Conservation (phyloP, 805 yeast genomes). For the Barnettozyma populi region DNA sequence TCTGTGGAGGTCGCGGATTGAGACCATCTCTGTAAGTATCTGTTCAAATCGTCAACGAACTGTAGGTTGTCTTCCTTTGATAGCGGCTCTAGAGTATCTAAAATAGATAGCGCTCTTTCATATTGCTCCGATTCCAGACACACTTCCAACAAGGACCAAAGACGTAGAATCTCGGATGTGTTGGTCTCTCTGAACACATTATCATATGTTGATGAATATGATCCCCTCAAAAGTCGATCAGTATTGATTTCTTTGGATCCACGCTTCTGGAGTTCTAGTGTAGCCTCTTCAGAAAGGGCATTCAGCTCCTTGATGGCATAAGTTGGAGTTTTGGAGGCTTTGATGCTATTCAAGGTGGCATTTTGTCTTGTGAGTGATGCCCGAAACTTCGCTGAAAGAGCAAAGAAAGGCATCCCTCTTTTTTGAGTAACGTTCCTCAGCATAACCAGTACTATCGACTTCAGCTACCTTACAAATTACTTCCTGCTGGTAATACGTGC, state of each 20-base stretch:
- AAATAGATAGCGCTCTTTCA: slow-evolving; percentile 63
- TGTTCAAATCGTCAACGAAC: slow-evolving; percentile 63
- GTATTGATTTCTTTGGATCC: slow-evolving; percentile 5
- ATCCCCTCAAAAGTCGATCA: slow-evolving; percentile 10
- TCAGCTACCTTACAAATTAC: background rate
- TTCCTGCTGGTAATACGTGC: background rate
- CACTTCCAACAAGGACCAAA: slow-evolving; percentile 77
- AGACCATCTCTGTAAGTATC: slow-evolving; percentile 44
- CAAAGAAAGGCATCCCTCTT: background rate
- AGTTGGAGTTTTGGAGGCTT: background rate
- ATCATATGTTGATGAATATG: slow-evolving; percentile 20
- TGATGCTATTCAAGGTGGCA: slow-evolving; percentile 3
- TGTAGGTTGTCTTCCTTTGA: slow-evolving; percentile 35
- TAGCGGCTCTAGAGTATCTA: slow-evolving; percentile 54
- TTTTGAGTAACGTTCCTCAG: background rate
- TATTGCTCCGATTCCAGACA: slow-evolving; percentile 61
- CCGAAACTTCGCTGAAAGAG: background rate
- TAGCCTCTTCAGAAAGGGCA: background rate
- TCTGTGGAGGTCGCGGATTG: slow-evolving; percentile 35
- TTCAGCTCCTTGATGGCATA: slow-evolving; percentile 6
- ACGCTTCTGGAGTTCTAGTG: background rate
- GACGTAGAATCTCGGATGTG: slow-evolving; percentile 55
- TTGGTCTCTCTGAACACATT: slow-evolving; percentile 20
- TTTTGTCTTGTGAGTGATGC: slow-evolving; percentile 2
- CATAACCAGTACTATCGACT: background rate